Conservation (phyloP, 1,139 yeast species). For the Lipomyces yarrowii region DNA sequence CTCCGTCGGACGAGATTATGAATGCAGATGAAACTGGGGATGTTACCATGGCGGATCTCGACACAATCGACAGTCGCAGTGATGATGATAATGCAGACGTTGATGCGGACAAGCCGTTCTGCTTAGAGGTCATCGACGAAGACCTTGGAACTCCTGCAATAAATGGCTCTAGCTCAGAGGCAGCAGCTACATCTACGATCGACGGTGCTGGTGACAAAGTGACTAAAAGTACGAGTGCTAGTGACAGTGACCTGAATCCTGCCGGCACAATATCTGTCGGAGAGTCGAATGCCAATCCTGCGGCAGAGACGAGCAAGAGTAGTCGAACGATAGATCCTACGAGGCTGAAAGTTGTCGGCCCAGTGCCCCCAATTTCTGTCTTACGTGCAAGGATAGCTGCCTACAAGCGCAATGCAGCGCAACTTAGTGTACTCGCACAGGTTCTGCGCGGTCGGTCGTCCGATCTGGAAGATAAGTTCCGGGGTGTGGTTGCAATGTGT, state of each 20-base stretch:
- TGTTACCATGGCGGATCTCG: slow-evolving; percentile 28
- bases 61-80: slow-evolving; percentile 16
- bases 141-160: not conserved
- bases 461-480: slow-evolving; percentile 78
- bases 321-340: not conserved
- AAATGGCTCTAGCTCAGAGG: not conserved
- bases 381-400: slow-evolving; percentile 80
- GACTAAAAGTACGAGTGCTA: not conserved
- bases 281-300: not conserved
- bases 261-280: not conserved
- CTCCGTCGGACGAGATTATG: slow-evolving; percentile 30
- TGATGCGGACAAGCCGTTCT: slow-evolving; percentile 85
- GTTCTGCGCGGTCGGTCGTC: slow-evolving; percentile 55
- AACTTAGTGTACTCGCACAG: slow-evolving; percentile 54
- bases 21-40: slow-evolving; percentile 34
- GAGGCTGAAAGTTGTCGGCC: slow-evolving; percentile 13
- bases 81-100: slow-evolving; percentile 55
- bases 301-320: not conserved
- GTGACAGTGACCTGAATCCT: not conserved
- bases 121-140: slow-evolving; percentile 14
- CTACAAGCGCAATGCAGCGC: slow-evolving; percentile 65
- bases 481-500: slow-evolving; percentile 86
- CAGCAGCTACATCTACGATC: not conserved
- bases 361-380: slow-evolving; percentile 60
- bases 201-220: not conserved